Percentiles rank a stretch among this genome's conserved stretches.
phyloP scores from a whole-genome alignment of 495 filamentous ascomycete genomes.

The Neurospora sp. region DNA sequence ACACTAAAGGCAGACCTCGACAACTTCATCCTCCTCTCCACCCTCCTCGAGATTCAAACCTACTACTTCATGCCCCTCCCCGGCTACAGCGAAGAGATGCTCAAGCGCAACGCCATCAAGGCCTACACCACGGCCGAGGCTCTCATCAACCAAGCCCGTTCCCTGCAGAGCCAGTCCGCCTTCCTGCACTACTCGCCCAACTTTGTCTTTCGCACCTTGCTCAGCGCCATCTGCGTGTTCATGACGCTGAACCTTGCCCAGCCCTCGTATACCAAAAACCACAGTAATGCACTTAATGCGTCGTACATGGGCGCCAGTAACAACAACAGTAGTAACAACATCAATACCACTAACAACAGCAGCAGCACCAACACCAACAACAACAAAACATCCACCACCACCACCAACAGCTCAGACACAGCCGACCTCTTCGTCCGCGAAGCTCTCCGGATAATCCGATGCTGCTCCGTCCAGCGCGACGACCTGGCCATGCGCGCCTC shows the following conservation, averaged over 20 bases:
- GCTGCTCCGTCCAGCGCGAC: constrained; percentile 15
- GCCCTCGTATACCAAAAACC: neutral
- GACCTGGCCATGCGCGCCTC: constrained; percentile 26
- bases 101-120: constrained; percentile 31
- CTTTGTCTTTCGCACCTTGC: constrained; percentile 29
- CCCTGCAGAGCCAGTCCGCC: constrained; percentile 20
- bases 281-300: neutral
- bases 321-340: neutral
- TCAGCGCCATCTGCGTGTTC: constrained; percentile 26
- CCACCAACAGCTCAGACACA: constrained; percentile 17
- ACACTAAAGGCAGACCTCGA: constrained; percentile 22
- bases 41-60: constrained; percentile 33
- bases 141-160: constrained; percentile 19
- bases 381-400: neutral
- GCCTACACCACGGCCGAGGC: constrained; percentile 30
- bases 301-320: neutral
- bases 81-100: constrained; percentile 21
- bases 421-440: constrained; percentile 14
- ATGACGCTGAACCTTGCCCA: constrained; percentile 24
- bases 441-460: constrained; percentile 11
- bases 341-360: neutral
- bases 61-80: constrained; percentile 36
- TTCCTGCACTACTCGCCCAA: constrained; percentile 32
- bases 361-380: neutral
- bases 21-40: constrained; percentile 29